Conservation (phyloP, 2,329 filamentous ascomycete genomes). For the Fusarium sp. region DNA sequence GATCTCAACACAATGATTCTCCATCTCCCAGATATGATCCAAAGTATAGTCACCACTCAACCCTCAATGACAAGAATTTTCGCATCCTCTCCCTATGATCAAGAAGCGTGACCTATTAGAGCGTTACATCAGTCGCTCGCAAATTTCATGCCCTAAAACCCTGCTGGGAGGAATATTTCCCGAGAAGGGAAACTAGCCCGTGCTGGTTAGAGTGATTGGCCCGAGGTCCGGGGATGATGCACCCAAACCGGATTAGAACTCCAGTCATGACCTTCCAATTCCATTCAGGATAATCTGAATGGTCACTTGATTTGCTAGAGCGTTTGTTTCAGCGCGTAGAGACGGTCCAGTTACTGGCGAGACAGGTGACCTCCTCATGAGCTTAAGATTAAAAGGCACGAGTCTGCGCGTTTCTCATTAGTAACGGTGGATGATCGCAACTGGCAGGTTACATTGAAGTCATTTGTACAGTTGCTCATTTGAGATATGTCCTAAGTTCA, state of each 20-base stretch:
- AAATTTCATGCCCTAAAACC: not conserved
- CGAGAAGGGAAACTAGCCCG: slow-evolving; percentile 1
- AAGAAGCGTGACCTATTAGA: slow-evolving; percentile 8
- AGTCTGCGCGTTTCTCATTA: not conserved
- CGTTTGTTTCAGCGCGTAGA: not conserved
- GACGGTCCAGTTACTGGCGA: not conserved
- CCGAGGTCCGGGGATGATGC: not conserved
- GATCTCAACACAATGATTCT: not conserved
- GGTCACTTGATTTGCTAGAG: slow-evolving; percentile 2
- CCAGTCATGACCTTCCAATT: not conserved
- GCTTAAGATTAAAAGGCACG: not conserved
- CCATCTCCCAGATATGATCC: not conserved
- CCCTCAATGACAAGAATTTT: not conserved
- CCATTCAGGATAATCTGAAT: not conserved
- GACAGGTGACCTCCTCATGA: not conserved
- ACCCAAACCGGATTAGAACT: not conserved
- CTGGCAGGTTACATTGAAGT: not conserved
- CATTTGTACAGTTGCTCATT: not conserved
- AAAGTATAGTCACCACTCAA: not conserved
- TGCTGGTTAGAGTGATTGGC: not conserved
- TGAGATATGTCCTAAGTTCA: no score
- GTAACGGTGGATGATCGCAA: not conserved
- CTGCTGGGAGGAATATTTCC: not conserved
- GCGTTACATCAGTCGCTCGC: slow-evolving; percentile 2
- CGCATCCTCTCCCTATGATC: not conserved